A percentile compares a stretch with the other conserved stretches of the same genome.
Evolutionary conservation across 352 stramenopile genomes (phyloP).

Genomic region (Bremia lactucae): DNA sequence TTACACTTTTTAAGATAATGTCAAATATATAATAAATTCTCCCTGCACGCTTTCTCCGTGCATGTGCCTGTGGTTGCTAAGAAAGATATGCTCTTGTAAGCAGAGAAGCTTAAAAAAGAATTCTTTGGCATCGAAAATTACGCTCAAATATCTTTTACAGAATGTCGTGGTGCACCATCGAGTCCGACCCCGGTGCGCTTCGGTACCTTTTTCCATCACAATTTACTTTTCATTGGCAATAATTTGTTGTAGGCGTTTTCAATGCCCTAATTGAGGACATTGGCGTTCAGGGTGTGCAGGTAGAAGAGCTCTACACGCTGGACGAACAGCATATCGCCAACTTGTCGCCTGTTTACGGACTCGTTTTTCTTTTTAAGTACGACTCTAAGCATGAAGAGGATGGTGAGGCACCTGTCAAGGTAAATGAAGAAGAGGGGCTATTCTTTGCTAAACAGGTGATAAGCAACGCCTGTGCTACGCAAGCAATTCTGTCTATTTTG

Average conservation of each 20-base stretch:
- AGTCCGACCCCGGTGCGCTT: constrained; percentile 54
- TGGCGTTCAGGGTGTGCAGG: constrained; percentile 86
- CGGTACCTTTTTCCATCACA: background rate
- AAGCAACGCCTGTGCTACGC: constrained; percentile 93
- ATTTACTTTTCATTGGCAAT: background rate
- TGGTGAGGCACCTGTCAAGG: constrained; percentile 9
- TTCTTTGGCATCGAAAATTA: too few species aligned
- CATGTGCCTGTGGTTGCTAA: too few species aligned
- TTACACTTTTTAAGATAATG: too few species aligned
- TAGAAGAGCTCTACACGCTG: constrained; percentile 91
- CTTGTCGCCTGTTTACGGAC: constrained; percentile 77
- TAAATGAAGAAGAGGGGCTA: constrained; percentile 42
- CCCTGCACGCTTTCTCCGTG: too few species aligned
- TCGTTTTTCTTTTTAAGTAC: constrained; percentile 97
- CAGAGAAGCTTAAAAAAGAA: too few species aligned
- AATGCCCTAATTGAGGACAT: constrained; percentile 90
- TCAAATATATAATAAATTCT: too few species aligned
- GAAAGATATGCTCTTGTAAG: too few species aligned
- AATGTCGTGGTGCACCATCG: constrained; percentile 78
- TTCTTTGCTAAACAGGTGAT: constrained; percentile 97
- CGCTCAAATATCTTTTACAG: too few species aligned
- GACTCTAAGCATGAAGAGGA: constrained; percentile 38
- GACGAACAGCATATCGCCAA: constrained; percentile 78
- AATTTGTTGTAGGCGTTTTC: constrained; percentile 58
- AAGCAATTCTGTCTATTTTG: constrained; percentile 94